Percentiles rank a stretch among this genome's conserved stretches.
These are phyloP conservation scores for Euclidium syriacum DNA, from an alignment of 345 rosid species.

Conservation along the genomic window DNA sequence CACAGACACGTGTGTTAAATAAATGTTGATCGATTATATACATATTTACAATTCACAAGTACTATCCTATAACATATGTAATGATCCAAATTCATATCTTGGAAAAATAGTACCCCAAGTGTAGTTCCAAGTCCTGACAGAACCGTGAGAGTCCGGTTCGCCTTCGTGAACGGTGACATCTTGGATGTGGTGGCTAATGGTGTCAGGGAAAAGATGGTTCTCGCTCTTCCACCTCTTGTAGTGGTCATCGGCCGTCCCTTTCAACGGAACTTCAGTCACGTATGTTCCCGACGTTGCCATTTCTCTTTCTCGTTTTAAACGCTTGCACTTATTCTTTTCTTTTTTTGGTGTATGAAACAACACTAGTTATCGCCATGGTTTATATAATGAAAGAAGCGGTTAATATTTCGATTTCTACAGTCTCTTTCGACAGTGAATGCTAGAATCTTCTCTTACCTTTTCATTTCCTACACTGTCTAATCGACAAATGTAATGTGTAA, in stretches of 20 bases:
- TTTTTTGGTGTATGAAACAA: conserved; percentile 1
- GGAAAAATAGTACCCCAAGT: too few relatives aligned
- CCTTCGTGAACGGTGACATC: conserved; percentile 27
- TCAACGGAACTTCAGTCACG: conserved; percentile 24
- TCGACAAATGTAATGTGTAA: background rate
- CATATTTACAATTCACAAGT: too few relatives aligned
- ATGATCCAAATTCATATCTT: too few relatives aligned
- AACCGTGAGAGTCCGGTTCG: conserved; percentile 22
- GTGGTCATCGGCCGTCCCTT: conserved; percentile 23
- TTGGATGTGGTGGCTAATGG: conserved; percentile 28
- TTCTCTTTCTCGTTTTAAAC: background rate
- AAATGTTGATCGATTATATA: too few relatives aligned
- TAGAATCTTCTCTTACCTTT: background rate
- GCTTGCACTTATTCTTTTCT: background rate
- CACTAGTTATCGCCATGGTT: background rate
- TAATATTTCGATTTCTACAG: background rate
- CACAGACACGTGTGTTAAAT: background rate
- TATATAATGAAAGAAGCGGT: conserved; percentile 5
- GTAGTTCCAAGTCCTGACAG: conserved; percentile 23
- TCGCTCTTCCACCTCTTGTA: conserved; percentile 29
- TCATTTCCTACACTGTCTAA: background rate
- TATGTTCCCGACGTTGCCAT: conserved; percentile 34
- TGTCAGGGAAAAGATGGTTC: conserved; percentile 30
- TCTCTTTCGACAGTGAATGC: conserved; percentile 1
- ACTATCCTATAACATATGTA: too few relatives aligned